phyloP scores from a whole-genome alignment of 2,329 filamentous ascomycete genomes.

The Chaetomiaceae sp. region DNA sequence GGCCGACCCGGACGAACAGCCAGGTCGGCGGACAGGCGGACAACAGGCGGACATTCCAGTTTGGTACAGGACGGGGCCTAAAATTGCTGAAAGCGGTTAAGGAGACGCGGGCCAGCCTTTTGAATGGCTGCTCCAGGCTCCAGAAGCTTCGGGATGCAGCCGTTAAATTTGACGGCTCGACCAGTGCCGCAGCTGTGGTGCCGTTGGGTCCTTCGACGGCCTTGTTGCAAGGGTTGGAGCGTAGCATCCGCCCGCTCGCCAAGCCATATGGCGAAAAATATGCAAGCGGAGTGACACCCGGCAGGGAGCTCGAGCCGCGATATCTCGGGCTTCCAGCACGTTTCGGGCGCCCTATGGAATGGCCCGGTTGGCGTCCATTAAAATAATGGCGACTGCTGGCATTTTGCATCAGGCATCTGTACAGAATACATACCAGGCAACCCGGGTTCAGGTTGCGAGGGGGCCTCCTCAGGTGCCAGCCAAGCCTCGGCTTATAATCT shows the following conservation, averaged over 20 bases:
- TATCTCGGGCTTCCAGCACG: too few relatives aligned
- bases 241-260: constrained; percentile 20
- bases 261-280: constrained; percentile 20
- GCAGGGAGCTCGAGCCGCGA: constrained; percentile 12
- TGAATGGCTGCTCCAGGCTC: neutral
- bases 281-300: constrained; percentile 16
- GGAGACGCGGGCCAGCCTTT: neutral
- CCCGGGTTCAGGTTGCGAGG: neutral
- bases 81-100: neutral
- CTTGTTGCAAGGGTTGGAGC: constrained; percentile 6
- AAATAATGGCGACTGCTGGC: too few relatives aligned
- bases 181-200: constrained; percentile 13
- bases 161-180: constrained; percentile 9
- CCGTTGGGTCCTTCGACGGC: constrained; percentile 1
- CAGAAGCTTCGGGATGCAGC: constrained; percentile 5
- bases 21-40: neutral
- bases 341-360: neutral
- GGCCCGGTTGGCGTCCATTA: too few relatives aligned
- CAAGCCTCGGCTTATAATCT: constrained; percentile 17
- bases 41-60: too few relatives aligned
- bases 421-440: too few relatives aligned
- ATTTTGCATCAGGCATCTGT: too few relatives aligned
- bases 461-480: constrained; percentile 5
- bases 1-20: neutral
- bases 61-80: neutral